phyloP scores from a whole-genome alignment of 2,329 filamentous ascomycete species.

The Diplocarpon rosae region DNA sequence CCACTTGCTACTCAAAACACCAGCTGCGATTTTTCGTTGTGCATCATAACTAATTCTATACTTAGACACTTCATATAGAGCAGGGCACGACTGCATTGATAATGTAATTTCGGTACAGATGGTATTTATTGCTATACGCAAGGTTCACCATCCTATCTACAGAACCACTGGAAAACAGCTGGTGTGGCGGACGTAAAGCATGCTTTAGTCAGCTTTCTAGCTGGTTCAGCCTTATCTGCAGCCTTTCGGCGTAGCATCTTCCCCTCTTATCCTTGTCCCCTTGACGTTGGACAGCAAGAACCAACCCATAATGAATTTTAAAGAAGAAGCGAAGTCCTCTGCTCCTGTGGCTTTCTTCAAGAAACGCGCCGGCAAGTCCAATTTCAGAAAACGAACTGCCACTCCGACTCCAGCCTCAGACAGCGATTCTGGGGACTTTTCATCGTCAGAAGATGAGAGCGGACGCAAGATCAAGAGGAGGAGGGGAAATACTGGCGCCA shows the following conservation, averaged over 20 bases:
- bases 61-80: no score
- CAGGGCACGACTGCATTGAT: slow-evolving; percentile 3
- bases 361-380: slow-evolving; percentile 67
- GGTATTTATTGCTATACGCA: no score
- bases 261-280: no score
- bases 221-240: no score
- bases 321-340: slow-evolving; percentile 1
- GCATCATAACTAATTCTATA: neutral
- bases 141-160: no score
- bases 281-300: neutral
- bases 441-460: slow-evolving; percentile 64
- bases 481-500: slow-evolving; percentile 53
- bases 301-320: slow-evolving; percentile 3
- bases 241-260: no score
- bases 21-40: neutral
- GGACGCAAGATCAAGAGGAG: slow-evolving; percentile 71
- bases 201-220: no score
- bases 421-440: slow-evolving; percentile 48
- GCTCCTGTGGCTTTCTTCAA: slow-evolving; percentile 61
- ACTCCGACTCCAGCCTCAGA: slow-evolving; percentile 62
- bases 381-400: slow-evolving; percentile 68
- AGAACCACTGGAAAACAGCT: no score
- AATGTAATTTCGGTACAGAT: slow-evolving; percentile 23
- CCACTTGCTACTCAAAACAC: neutral
- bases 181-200: no score